phyloP scores from a whole-genome alignment of 225 moss, liverwort and hornwort genomes.

The Anthoceros angustus region DNA sequence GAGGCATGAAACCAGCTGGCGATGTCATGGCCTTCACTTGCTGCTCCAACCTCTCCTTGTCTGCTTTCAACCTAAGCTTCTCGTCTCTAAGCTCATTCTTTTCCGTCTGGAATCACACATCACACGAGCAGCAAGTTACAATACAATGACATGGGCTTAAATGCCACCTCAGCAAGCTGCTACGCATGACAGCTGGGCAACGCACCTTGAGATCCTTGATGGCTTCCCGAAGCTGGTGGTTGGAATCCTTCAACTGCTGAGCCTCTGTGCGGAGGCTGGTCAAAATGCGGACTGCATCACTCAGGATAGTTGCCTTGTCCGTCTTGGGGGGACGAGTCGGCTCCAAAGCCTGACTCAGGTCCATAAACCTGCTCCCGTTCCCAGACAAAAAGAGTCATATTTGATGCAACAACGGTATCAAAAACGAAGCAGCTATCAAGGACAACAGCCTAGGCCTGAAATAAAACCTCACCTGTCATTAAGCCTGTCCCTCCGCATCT shows the following conservation, averaged over 20 bases:
- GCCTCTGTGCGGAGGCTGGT: slow-evolving; percentile 63
- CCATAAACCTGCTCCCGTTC: slow-evolving; percentile 42
- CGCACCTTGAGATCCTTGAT: slow-evolving; percentile 75
- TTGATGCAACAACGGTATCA: not conserved
- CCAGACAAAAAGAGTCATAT: not conserved
- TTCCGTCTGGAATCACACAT: slow-evolving; percentile 32
- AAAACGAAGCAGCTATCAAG: not conserved
- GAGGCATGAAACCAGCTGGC: slow-evolving; percentile 49
- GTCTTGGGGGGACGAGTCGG: slow-evolving; percentile 77
- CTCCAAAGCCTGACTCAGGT: slow-evolving; percentile 63
- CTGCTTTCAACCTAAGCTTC: slow-evolving; percentile 76
- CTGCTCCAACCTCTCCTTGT: slow-evolving; percentile 84
- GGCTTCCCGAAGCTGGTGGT: slow-evolving; percentile 58
- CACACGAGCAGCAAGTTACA: not conserved
- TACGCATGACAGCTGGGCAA: not conserved
- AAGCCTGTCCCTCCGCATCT: slow-evolving; percentile 77
- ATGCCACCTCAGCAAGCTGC: not conserved
- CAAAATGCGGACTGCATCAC: slow-evolving; percentile 61
- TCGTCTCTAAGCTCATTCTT: slow-evolving; percentile 92
- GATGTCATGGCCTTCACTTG: slow-evolving; percentile 56
- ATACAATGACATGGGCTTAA: not conserved
- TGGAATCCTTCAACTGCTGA: slow-evolving; percentile 65
- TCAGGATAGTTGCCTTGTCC: slow-evolving; percentile 70
- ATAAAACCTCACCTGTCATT: slow-evolving; percentile 50
- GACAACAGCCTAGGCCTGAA: not conserved